Evolutionary conservation across 345 rosid genomes (phyloP).

Genomic region (Zanthoxylum bungeanum): DNA sequence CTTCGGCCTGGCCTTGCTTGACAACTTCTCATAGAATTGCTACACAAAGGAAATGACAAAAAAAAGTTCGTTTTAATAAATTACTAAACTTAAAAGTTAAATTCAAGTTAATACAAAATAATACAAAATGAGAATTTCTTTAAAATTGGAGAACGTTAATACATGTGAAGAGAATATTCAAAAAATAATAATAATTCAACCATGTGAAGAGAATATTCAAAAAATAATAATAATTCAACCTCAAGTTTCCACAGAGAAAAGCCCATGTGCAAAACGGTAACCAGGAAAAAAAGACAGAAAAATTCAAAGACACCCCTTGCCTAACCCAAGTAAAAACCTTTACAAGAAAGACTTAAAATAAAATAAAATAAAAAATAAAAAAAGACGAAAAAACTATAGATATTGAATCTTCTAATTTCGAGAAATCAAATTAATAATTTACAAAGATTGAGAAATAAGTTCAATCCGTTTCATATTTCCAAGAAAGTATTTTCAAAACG

Average conservation of each 20-base stretch:
- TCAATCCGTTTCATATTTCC: neutral
- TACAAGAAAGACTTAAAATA: constrained; percentile 6
- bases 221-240: neutral
- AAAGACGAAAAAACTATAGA: neutral
- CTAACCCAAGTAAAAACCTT: constrained; percentile 22
- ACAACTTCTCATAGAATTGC: constrained; percentile 86
- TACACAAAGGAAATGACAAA: constrained; percentile 22
- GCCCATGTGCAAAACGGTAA: constrained; percentile 11
- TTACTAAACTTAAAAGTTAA: neutral
- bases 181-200: too few relatives aligned
- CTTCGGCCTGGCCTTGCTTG: constrained; percentile 85
- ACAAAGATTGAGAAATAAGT: neutral
- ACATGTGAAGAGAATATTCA: neutral
- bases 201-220: neutral
- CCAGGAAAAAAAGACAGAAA: neutral
- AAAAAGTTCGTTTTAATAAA: neutral
- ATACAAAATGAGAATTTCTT: neutral
- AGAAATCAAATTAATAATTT: neutral
- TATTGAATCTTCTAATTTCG: neutral
- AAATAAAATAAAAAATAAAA: neutral
- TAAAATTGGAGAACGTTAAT: neutral
- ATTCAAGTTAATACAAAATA: neutral
- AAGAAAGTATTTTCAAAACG: too few relatives aligned
- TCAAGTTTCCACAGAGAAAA: neutral
- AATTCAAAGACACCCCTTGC: constrained; percentile 12